Evolutionary conservation across 2,329 filamentous ascomycete species (phyloP), one percentile per base, ranked within the genome.

Genomic region (Fusarium pilosicola): DNA sequence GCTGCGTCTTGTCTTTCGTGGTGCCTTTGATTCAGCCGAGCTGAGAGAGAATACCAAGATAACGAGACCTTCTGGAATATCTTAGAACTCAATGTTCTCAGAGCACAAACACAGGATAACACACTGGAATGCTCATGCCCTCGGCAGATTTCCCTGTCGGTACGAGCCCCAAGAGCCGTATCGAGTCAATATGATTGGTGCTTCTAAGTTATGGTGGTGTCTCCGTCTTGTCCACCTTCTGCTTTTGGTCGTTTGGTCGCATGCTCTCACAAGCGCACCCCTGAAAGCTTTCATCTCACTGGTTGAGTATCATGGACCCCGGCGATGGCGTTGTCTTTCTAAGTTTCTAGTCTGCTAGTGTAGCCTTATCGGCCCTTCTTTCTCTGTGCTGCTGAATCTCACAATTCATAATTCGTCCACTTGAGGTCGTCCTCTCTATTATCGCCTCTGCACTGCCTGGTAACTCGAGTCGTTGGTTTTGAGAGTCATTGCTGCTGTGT

Each of bases 211-310:
- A 73, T 72, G 74, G 73, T 77, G 78, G 79, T 80, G 79, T 76
- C 76, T 78, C 75, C 73, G 70, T 66, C 65, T 72, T 78, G 77
- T 79, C 74, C 78, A 82, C 80, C 80, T 82, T 82, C 80, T 82
- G 64, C 72, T 81, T 81, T 74, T 74, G 80, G 80, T 70, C 71
- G 69, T 64, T 76, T 71, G 76, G 80, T 81, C 76, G 79, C 77
- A 80, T 81, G 76, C 76, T 77, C 78, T 73, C 76, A 74, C 75
- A 78, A 75, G 73, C 75, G 76, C 68, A 71, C 75, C 74, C 72
- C 74, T 76, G 78, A 58, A 71, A 42, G 20, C 72, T 70, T 62
- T 60, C 58, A 73, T 58, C 74, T 80, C 73, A 79, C 71, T 80
- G 78, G 78, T 70, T 72, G 61, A 73, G 38, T 67, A 51, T 52